Base-by-base conservation (phyloP, 306 rosid species). In the Vachellia pachyceras region DNA sequence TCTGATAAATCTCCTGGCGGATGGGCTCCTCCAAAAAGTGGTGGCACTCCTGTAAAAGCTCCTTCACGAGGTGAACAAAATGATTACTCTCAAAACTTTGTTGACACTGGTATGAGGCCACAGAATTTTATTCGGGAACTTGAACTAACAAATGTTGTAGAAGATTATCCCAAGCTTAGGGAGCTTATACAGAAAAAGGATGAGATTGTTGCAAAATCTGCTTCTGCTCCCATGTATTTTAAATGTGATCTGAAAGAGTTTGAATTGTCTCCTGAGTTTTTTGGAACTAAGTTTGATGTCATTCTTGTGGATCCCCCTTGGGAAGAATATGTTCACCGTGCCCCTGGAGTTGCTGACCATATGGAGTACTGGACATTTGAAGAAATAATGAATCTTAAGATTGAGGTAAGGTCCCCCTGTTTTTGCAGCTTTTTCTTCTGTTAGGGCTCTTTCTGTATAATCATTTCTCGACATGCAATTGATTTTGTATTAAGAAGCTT, bases 41-140 rank as follows among this genome's bases (percentile, higher is more conserved):
- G 86, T 57, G 98, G 97, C 63, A 79, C 87, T 83, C 93, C 87
- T 85, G 95, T 97, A 82, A 96, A 96, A 88, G 99, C 99, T 79
- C 99, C 99, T 87, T 96, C 99, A 42, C 92, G 99, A 90, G 99
- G 99, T 69, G 99, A 96, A 84, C 99, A 96, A 88, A 93, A 96
- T 76, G 99, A 96, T 84, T 96, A 96, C 85, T 96, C 99, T 73
- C 99, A 96, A 85, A 96, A 96, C 83, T 96, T 88, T 81, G 99
- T 96, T 39, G 99, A 96, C 83, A 93, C 99, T 17, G 99, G 99
- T 72, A 89, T 89, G 97, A 90, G 99, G 71, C 99, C 99, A 1
- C 99, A 96, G 87, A 96, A 96, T 90, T 96, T 93, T 82, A 96
- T 96, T 63, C 90, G 99, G 84, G 99, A 96, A 83, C 91, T 96